Base-by-base conservation (phyloP, 2,329 filamentous ascomycete species). In the Boeremia lycopersici region DNA sequence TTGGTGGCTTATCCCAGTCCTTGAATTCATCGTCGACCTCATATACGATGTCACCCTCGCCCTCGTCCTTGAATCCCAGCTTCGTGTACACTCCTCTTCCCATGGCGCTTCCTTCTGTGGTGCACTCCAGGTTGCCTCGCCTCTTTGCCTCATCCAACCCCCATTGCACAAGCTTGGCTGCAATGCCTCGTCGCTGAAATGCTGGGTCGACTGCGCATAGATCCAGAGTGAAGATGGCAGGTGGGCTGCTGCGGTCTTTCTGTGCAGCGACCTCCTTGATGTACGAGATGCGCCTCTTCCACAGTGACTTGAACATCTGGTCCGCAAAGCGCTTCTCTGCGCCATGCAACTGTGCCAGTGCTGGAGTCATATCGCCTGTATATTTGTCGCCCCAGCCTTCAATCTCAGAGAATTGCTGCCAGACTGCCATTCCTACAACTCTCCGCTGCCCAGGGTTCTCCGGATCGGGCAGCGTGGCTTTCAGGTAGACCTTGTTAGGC, bases 361-460 rank as follows among this genome's bases (percentile, higher is more conserved):
- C 43, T 1, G 72, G 77, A 23, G 53, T 57, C 19, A 66, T 40
- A 29, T 64, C 58, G 12, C 54, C 54, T 3, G 60, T 61, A 7
- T 68, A 71, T 11, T 64, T 57, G 25, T 81, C 78, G 11, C 84
- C 84, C 43, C 77, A 65, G 11, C 82, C 83, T 2, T 76, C 72
- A 0, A 84, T 76, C 6, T 74, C 68, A 0, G 83, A 85, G 0
- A 74, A 67, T 59, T 86, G 84, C 8, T 74, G 62, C 84, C 84
- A 86, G 50, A 85, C 79, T 2, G 84, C 82, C 26, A 82, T 55
- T 13, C 84, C 84, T 9, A 74, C 83, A n/a, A 84, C 73, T 33
- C 54, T 58, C 4, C 61, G 60, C 42, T 71, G 51, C 38, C 48
- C 59, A 8, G 60, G 47, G 2, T 63, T 62, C 0, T 73, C 49